These are phyloP conservation scores for Leccinum aurantiacum DNA, from an alignment of 768 basidiomycete genomes.

Conservation along the genomic window DNA sequence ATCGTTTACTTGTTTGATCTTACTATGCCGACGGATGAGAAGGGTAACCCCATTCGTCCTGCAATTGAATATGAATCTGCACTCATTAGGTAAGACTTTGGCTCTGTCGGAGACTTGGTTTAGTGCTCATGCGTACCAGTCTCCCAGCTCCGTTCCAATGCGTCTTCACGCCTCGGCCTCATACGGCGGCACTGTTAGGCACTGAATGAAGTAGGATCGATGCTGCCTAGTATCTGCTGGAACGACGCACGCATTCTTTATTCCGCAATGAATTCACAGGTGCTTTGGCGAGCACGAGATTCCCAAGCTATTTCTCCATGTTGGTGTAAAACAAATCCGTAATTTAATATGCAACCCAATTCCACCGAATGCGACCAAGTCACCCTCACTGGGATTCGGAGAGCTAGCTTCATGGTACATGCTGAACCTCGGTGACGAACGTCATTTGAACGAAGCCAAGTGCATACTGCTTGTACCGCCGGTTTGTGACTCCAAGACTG, in stretches of 20 bases:
- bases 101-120: neutral
- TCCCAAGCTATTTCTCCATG: neutral
- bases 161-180: neutral
- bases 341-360: neutral
- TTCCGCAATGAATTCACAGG: neutral
- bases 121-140: neutral
- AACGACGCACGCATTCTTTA: neutral
- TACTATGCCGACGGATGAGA: constrained; percentile 2
- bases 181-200: neutral
- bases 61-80: constrained; percentile 1
- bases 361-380: neutral
- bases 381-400: neutral
- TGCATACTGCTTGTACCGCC: neutral
- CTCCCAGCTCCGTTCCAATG: constrained; percentile 1
- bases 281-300: neutral
- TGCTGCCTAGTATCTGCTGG: neutral
- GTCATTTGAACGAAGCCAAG: neutral
- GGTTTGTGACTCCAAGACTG: neutral
- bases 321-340: neutral
- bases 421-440: neutral
- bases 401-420: neutral
- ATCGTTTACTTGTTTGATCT: constrained; percentile 4
- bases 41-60: neutral
- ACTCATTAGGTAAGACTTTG: neutral
- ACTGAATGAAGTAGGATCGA: neutral